Base-by-base conservation (phyloP, 2,329 filamentous ascomycete species). In the Fusarium pininemorale region DNA sequence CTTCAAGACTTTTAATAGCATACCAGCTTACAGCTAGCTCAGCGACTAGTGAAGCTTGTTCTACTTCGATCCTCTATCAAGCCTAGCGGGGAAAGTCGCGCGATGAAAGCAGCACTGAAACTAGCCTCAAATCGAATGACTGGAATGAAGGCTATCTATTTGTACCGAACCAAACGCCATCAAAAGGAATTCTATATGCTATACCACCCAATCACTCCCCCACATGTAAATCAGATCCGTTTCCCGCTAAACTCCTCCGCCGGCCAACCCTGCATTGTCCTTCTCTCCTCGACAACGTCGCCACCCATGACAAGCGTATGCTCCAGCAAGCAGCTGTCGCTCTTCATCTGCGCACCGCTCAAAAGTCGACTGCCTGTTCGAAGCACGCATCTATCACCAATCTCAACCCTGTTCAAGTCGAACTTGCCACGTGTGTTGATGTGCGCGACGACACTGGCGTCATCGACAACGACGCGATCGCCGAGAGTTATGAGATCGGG, bases 271-370 rank as follows among this genome's bases (percentile, higher is more conserved):
- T 68, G 65, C 63, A 68, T 68, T 1, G 63, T 62, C 22, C 45
- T 50, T 8, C 38, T 45, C 28, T 61, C 63, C 26, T 68, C 65
- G 6, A 68, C 65, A 22, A 68, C 18, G 3, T 68, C 65, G 16
- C 63, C 65, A 6, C 65, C 65, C 65, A 68, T 68, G 5, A 68
- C 68, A 6, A 68, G 63, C 7, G 65, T 68, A 2, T 68, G 65
- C 3, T 68, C 65, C 14, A 68, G 9, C 16, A 68, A 14, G 53
- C 65, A 68, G 14, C 65, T 68, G 6, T 68, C 54, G 3, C 59
- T 68, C 39, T 62, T 66, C 65, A 68, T 68, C 9, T 38, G 54
- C 5, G 65, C 65, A 1, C 63, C 65, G 5, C 65, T 68, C 38
- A 68, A 22, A 24, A 68, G 54, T 2, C 63, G 45, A 18, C 65